These are phyloP conservation scores for Amyloporia xantha DNA, from an alignment of 768 basidiomycete species.

Conservation along the genomic window DNA sequence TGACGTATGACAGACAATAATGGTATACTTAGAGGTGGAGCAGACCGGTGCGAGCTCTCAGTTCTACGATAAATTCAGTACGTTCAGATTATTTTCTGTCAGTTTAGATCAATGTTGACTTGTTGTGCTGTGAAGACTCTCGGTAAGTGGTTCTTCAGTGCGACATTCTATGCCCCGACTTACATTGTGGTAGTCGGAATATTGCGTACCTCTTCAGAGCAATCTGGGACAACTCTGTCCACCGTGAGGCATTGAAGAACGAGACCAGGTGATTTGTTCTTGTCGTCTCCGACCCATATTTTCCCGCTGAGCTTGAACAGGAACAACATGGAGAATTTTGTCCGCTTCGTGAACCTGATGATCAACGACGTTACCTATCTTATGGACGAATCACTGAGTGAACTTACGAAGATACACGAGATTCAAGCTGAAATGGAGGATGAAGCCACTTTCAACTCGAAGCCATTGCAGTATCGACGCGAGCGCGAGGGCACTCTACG, in stretches of 20 bases:
- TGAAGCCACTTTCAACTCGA: conserved; percentile 58
- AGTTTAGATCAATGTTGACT: neutral
- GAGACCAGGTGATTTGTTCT: conserved; percentile 60
- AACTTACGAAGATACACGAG: conserved; percentile 81
- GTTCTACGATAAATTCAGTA: conserved; percentile 97
- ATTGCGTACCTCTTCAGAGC: conserved; percentile 84
- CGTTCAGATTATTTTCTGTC: too few relatives aligned
- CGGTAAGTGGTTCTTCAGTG: neutral
- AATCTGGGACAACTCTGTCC: conserved; percentile 86
- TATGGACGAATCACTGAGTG: conserved; percentile 91
- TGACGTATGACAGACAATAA: neutral
- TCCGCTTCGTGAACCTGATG: conserved; percentile 94
- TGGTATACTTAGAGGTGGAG: conserved; percentile 70
- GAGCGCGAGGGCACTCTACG: conserved; percentile 78
- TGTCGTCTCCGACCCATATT: neutral
- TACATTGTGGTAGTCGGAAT: conserved; percentile 54
- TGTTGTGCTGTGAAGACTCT: too few relatives aligned
- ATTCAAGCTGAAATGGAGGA: conserved; percentile 85
- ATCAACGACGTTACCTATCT: conserved; percentile 99
- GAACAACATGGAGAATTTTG: conserved; percentile 79
- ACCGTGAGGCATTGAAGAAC: conserved; percentile 77
- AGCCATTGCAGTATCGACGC: conserved; percentile 64
- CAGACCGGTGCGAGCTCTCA: conserved; percentile 96
- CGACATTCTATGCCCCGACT: conserved; percentile 1
- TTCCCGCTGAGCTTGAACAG: conserved; percentile 41